Percentiles rank a stretch among this genome's conserved stretches.
These are phyloP conservation scores for Gilbertella persicaria DNA, from an alignment of 371 early-diverging fungal species.

Conservation along the genomic window DNA sequence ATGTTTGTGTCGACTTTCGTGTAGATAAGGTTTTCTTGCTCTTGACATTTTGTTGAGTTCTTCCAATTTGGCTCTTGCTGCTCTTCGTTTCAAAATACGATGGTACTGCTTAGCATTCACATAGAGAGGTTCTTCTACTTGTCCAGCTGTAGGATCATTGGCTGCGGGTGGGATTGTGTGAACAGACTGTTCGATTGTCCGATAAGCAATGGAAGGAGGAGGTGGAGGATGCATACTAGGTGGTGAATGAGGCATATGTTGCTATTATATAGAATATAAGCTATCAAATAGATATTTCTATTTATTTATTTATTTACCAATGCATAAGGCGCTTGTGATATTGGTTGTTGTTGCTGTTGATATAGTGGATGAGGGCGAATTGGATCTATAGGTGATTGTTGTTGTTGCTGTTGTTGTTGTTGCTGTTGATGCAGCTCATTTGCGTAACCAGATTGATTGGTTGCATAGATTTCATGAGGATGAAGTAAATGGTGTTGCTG, in stretches of 20 bases:
- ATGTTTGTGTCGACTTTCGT: conserved; percentile 94
- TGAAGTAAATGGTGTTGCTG: conserved; percentile 10
- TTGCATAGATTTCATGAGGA: conserved; percentile 10
- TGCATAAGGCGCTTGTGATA: conserved; percentile 1
- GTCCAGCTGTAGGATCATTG: background rate
- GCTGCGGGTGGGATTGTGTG: background rate
- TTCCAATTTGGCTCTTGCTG: conserved; percentile 65
- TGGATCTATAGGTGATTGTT: background rate
- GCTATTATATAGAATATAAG: background rate
- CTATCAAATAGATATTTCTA: background rate
- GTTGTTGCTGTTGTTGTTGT: background rate
- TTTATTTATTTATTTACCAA: conserved; percentile 2
- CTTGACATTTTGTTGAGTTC: conserved; percentile 54
- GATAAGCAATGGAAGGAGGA: background rate
- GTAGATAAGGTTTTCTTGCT: conserved; percentile 78
- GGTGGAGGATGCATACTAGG: background rate
- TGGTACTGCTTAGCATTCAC: conserved; percentile 90
- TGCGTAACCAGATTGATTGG: background rate
- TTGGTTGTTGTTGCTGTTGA: background rate
- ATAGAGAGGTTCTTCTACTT: conserved; percentile 14
- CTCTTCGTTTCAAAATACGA: conserved; percentile 84
- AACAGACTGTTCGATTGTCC: background rate
- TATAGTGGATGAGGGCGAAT: background rate
- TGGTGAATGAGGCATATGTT: background rate
- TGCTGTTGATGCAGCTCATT: background rate